These are phyloP conservation scores for Annona squamosa DNA, from an alignment of 164 flowering plant genomes.

Conservation along the genomic window DNA sequence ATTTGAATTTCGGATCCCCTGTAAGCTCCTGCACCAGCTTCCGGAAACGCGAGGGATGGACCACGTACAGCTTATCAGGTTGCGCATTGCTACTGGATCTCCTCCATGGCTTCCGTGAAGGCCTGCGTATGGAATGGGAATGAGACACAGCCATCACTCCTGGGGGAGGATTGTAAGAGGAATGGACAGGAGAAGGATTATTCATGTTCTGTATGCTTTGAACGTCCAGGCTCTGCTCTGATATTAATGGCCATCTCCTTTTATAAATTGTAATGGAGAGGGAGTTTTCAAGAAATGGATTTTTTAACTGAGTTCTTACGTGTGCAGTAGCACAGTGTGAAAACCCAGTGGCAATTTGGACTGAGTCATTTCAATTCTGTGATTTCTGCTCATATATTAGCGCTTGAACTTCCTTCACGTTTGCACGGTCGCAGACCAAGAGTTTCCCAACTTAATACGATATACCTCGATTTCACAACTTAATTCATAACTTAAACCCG, in stretches of 20 bases:
- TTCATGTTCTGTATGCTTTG: slow-evolving; percentile 1
- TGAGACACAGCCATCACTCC: slow-evolving; percentile 1
- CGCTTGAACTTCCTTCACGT: too few species aligned
- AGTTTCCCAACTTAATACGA: too few species aligned
- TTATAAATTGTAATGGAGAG: too few species aligned
- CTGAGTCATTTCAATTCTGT: too few species aligned
- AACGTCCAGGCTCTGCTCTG: not conserved
- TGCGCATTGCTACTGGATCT: slow-evolving; percentile 16
- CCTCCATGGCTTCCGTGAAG: slow-evolving; percentile 18
- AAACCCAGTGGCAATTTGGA: too few species aligned
- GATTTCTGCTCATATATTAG: too few species aligned
- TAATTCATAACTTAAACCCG: too few species aligned
- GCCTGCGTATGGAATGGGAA: slow-evolving; percentile 21
- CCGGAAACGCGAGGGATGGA: slow-evolving; percentile 23
- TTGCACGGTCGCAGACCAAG: too few species aligned
- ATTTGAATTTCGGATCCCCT: slow-evolving; percentile 11
- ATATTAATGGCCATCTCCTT: not conserved
- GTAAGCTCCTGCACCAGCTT: slow-evolving; percentile 37
- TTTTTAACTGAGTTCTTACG: too few species aligned
- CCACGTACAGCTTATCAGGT: slow-evolving; percentile 26
- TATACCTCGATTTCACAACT: too few species aligned
- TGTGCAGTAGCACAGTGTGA: too few species aligned
- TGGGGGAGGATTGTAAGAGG: not conserved
- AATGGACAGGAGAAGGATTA: not conserved
- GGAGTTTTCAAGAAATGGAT: too few species aligned